Base-by-base conservation (phyloP, 352 stramenopile species). In the Globisporangium perplexum region DNA sequence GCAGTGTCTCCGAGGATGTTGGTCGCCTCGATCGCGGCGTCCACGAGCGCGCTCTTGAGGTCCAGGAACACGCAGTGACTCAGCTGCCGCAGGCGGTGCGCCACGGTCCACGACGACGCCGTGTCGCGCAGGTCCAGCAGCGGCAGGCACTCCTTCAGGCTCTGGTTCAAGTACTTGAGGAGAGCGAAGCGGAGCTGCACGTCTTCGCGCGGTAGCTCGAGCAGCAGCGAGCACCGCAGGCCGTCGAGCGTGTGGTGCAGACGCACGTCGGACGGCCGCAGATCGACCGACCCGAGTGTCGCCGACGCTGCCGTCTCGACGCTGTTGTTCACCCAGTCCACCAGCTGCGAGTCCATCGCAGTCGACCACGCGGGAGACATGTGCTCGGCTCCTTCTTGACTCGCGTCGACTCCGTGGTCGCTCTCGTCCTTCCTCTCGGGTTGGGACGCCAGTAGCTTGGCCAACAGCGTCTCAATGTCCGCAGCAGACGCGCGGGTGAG, bases 21-120 rank as follows among this genome's bases (percentile, higher is more conserved):
- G 1, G 83, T 96, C 0, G 78, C 73, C 28, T 94, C 84, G 41
- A 94, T 88, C 14, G 80, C 82, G 20, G 83, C 77, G 48, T 94
- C 86, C 23, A 96, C 75, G 6, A 93, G 62, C 20, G 73, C 57
- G 23, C 83, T 84, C 66, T 94, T 96, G 30, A 92, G 57, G 36
- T 96, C 86, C 22, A 94, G 88, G 57, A 93, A 96, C n/a, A 93
- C 68, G 41, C 86, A 94, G 65, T 93, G 81, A 36, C 83, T 88
- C 23, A 93, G 53, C 15, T 74, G 68, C 1, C 83, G 83, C 36
- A 96, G 49, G 1, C 69, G 72, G 44, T 92, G 67, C 10, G 83
- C 83, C 8, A 94, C 65, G 0, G 81, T 91, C 83, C 83, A 96
- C 11, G 70, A 54, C 0, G 82, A 87, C 23, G 69, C 59, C 7